Percentiles rank a stretch among this genome's conserved stretches.
phyloP scores from a whole-genome alignment of 306 rosid species.

The Fragaria vesca region DNA sequence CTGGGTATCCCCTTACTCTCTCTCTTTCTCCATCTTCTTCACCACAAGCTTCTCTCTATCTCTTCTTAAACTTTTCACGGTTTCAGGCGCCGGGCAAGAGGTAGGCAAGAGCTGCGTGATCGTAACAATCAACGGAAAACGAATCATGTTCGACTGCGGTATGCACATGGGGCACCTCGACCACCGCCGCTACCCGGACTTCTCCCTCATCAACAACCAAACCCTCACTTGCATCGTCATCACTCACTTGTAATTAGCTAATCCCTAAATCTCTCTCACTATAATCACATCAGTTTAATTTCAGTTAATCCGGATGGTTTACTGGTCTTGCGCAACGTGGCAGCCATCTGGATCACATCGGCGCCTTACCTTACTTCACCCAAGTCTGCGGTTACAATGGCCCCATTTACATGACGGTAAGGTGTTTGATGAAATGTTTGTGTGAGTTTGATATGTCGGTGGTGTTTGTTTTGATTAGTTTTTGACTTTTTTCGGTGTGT shows the following conservation, averaged over 20 bases:
- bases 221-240: slow-evolving; percentile 71
- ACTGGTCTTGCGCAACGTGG: slow-evolving; percentile 19
- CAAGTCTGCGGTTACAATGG: slow-evolving; percentile 85
- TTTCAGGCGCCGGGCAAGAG: slow-evolving; percentile 91
- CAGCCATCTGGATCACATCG: slow-evolving; percentile 91
- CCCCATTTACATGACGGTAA: slow-evolving; percentile 93
- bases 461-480: neutral
- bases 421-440: slow-evolving; percentile 47
- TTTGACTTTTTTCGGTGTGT: neutral
- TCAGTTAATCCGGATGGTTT: neutral
- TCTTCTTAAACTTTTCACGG: neutral
- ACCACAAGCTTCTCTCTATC: neutral
- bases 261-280: neutral
- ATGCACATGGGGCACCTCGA: slow-evolving; percentile 81
- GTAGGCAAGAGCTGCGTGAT: slow-evolving; percentile 94
- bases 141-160: slow-evolving; percentile 96
- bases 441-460: neutral
- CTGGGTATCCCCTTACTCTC: slow-evolving; percentile 41
- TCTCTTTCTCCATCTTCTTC: neutral
- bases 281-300: too few species aligned
- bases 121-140: slow-evolving; percentile 76
- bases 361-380: slow-evolving; percentile 84
- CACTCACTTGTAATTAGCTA: slow-evolving; percentile 68
- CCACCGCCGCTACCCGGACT: slow-evolving; percentile 77
- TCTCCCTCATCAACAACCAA: slow-evolving; percentile 50